Percentiles rank a stretch among this genome's conserved stretches.
Evolutionary conservation across 2,329 filamentous ascomycete species (phyloP).

Genomic region (Pleurostoma richardsiae): DNA sequence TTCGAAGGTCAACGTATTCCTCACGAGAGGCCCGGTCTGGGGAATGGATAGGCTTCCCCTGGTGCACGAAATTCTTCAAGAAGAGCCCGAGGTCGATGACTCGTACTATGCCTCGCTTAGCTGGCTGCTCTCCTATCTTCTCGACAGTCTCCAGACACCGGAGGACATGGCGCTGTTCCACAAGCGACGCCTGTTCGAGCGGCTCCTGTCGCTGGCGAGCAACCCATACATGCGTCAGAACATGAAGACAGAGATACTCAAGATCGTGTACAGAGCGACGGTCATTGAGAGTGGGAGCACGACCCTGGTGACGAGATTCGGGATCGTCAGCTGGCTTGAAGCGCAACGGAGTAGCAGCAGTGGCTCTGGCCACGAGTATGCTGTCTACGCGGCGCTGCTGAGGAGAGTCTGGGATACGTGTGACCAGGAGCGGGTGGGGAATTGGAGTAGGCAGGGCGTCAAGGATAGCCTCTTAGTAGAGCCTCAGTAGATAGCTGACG

Average conservation of each 20-base stretch:
- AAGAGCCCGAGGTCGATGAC: slow-evolving; percentile 68
- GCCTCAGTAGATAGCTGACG: no score
- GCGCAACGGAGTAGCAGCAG: slow-evolving; percentile 42
- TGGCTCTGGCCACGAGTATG: slow-evolving; percentile 32
- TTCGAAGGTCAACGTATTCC: slow-evolving; percentile 77
- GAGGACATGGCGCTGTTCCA: slow-evolving; percentile 58
- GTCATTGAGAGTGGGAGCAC: slow-evolving; percentile 68
- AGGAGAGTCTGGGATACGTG: slow-evolving; percentile 58
- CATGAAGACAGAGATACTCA: slow-evolving; percentile 54
- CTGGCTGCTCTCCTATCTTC: slow-evolving; percentile 69
- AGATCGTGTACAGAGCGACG: slow-evolving; percentile 63
- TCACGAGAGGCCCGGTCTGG: slow-evolving; percentile 76
- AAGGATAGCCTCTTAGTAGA: neutral
- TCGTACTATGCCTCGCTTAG: slow-evolving; percentile 66
- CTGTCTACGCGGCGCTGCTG: slow-evolving; percentile 50
- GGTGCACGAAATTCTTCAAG: slow-evolving; percentile 56
- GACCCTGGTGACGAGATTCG: slow-evolving; percentile 74
- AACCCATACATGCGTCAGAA: slow-evolving; percentile 59
- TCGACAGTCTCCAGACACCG: slow-evolving; percentile 58
- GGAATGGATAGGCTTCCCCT: slow-evolving; percentile 67
- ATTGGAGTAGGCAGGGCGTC: slow-evolving; percentile 58
- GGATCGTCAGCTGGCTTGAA: slow-evolving; percentile 70
- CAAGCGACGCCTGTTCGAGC: slow-evolving; percentile 66
- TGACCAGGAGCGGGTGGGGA: slow-evolving; percentile 58
- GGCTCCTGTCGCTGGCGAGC: slow-evolving; percentile 63